These are phyloP conservation scores for Barbarea vulgaris DNA, from an alignment of 345 rosid species.

Conservation along the genomic window DNA sequence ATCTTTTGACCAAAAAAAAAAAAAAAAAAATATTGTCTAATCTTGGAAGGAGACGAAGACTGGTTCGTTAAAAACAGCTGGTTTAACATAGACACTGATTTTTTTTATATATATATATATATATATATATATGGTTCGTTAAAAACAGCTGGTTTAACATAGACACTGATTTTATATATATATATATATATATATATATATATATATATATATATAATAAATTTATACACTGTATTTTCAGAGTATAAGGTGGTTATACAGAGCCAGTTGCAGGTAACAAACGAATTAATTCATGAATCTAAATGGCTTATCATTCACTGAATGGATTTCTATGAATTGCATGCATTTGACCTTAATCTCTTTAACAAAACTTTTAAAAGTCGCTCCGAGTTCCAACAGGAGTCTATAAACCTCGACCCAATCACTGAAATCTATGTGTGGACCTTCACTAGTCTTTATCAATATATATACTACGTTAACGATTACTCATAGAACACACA, in stretches of 20 bases:
- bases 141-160: background rate
- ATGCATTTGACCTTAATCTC: background rate
- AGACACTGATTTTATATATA: too few relatives aligned
- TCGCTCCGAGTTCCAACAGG: background rate
- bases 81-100: background rate
- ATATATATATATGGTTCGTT: background rate
- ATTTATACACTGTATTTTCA: background rate
- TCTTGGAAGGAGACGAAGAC: background rate
- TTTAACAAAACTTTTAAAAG: background rate
- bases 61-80: background rate
- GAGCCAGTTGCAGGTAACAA: background rate
- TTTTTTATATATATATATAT: too few relatives aligned
- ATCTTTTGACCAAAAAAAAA: too few relatives aligned
- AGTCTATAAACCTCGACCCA: constrained; percentile 6
- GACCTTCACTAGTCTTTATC: constrained; percentile 18
- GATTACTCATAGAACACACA: background rate
- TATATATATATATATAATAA: too few relatives aligned
- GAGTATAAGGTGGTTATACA: background rate
- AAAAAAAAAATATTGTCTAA: too few relatives aligned
- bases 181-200: too few relatives aligned
- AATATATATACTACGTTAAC: background rate
- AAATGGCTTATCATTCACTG: background rate
- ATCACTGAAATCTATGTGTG: constrained; percentile 11
- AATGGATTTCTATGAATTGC: background rate
- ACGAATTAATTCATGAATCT: background rate